A percentile compares a stretch with the other conserved stretches of the same genome.
phyloP scores from a whole-genome alignment of 257 asterid species.

The Thymus mandschuricus region DNA sequence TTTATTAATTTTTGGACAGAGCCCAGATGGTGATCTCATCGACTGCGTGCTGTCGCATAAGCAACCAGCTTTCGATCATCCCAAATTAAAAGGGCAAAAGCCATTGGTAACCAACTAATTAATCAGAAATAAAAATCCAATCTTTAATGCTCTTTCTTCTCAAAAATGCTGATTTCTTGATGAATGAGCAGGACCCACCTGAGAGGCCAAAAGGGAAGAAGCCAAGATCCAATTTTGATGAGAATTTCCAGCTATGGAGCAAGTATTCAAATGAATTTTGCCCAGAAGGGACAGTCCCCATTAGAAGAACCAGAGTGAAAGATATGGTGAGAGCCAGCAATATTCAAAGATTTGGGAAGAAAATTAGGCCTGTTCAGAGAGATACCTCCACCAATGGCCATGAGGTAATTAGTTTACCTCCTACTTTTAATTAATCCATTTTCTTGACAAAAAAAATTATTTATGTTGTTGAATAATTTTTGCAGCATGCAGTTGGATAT shows the following conservation, averaged over 20 bases:
- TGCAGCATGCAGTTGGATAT: slow-evolving; percentile 95
- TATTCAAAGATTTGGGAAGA: slow-evolving; percentile 58
- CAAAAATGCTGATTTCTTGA: not conserved
- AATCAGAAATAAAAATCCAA: no score
- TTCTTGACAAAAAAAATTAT: no score
- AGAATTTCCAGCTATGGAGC: slow-evolving; percentile 75
- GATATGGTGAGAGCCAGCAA: slow-evolving; percentile 70
- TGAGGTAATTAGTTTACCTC: slow-evolving; percentile 45
- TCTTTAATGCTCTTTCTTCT: not conserved
- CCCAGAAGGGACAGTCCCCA: slow-evolving; percentile 80
- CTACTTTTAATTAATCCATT: not conserved
- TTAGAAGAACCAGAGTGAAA: slow-evolving; percentile 71
- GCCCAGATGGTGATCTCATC: slow-evolving; percentile 91
- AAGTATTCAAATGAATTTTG: slow-evolving; percentile 63
- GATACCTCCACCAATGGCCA: slow-evolving; percentile 78
- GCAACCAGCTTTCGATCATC: slow-evolving; percentile 96
- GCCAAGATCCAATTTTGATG: slow-evolving; percentile 44
- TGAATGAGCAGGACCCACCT: slow-evolving; percentile 65
- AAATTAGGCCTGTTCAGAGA: slow-evolving; percentile 55
- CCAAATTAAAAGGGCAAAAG: slow-evolving; percentile 70
- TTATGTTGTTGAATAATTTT: not conserved
- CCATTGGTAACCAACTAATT: slow-evolving; percentile 57
- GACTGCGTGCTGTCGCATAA: slow-evolving; percentile 79
- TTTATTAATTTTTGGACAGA: slow-evolving; percentile 45
- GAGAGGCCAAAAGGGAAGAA: slow-evolving; percentile 71